Evolutionary conservation across 2,329 filamentous ascomycete species (phyloP), one percentile per base, ranked within the genome.

Genomic region (Calonectria multiphialidica): DNA sequence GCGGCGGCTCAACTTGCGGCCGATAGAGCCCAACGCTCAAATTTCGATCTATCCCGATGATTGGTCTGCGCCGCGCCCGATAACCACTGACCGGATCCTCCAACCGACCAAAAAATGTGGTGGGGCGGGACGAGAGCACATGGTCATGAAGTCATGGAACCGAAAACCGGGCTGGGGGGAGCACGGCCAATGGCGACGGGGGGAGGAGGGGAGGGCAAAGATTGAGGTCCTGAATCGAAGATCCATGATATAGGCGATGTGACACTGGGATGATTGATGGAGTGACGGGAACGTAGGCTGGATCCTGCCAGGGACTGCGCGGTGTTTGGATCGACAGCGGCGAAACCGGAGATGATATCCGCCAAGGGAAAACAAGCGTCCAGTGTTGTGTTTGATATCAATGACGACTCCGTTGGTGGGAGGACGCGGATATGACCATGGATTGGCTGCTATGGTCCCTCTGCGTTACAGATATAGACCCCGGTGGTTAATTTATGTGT

Each of bases 1-100:
- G 65, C 42, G 77, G 77, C 76, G 67, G 70, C 64, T 72, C 59
- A 68, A 67, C 78, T 77, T 76, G 25, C 44, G 35, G 75, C 71
- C 59, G 49, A 66, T 68, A 45, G 67, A 66, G 55, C 61, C 50
- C 63, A 65, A 64, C 68, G 55, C 61, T 67, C 72, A 66, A 55
- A 65, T 69, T 70, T 40, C 62, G 68, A 73, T 63, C 59, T 42
- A 40, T 57, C 63, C 71, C 55, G 64, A 72, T 76, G 62, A 72
- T 72, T 79, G 74, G 74, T 40, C 30, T 69, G 44, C 65, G 70
- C 72, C 75, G 35, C 69, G 35, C 69, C 69, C 61, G 50, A 75
- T 63, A 53, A 73, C 69, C 72, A 63, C 50, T 15, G 35, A 47
- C 55, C 50, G 62, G 49, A 66, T 74, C 49, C 45, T 73, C 53